phyloP scores from a whole-genome alignment of 306 rosid species.

The Rosa multiflora region DNA sequence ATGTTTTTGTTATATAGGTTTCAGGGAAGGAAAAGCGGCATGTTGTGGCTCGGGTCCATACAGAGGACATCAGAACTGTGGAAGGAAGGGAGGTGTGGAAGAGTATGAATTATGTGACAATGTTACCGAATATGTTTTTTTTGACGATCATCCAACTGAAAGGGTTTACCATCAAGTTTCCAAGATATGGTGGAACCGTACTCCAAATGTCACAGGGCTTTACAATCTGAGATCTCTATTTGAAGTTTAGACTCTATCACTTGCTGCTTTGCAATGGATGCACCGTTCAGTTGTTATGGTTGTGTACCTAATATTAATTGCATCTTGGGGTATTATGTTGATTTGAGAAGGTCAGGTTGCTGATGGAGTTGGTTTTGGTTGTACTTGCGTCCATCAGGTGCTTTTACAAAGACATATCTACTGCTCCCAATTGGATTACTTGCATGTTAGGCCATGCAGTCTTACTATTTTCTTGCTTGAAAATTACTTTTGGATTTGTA shows the following conservation, averaged over 20 bases:
- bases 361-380: no score
- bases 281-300: no score
- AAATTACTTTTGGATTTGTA: no score
- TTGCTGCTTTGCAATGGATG: no score
- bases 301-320: no score
- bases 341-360: no score
- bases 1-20: conserved; percentile 13
- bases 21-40: conserved; percentile 31
- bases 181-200: conserved; percentile 35
- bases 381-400: no score
- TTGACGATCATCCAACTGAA: conserved; percentile 49
- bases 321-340: no score
- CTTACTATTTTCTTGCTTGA: no score
- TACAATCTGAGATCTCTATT: conserved; percentile 34
- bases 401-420: no score
- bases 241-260: conserved; percentile 4
- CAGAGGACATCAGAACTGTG: conserved; percentile 29
- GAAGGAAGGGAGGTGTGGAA: conserved; percentile 40
- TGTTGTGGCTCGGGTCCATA: conserved; percentile 39
- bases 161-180: conserved; percentile 31
- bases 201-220: conserved; percentile 22
- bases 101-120: conserved; percentile 40
- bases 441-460: no score
- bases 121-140: conserved; percentile 38
- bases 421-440: no score